Percentiles rank a stretch among this genome's conserved stretches.
phyloP scores from a whole-genome alignment of 768 basidiomycete genomes.

The Ephemerocybe angulata region DNA sequence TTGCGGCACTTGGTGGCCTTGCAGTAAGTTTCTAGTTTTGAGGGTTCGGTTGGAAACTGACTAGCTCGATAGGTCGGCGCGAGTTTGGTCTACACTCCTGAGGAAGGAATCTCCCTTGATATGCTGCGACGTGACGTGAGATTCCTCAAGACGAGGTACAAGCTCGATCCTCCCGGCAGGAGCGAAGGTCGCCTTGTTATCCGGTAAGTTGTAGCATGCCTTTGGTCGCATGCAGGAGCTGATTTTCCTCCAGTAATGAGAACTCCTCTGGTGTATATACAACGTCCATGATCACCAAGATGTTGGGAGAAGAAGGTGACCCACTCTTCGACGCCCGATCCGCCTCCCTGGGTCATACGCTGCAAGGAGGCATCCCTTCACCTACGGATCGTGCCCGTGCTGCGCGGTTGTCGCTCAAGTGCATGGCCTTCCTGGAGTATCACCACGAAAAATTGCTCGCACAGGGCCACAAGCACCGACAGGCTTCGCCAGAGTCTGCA shows the following conservation, averaged over 20 bases:
- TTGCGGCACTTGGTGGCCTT: conserved; percentile 92
- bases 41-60: not conserved
- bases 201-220: conserved; percentile 41
- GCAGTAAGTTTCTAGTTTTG: conserved; percentile 57
- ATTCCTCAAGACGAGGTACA: conserved; percentile 83
- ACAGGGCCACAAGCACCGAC: conserved; percentile 46
- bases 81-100: conserved; percentile 90
- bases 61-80: conserved; percentile 71
- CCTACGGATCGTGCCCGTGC: conserved; percentile 92
- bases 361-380: conserved; percentile 95
- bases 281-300: conserved; percentile 87
- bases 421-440: conserved; percentile 90
- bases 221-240: not conserved
- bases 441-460: conserved; percentile 58
- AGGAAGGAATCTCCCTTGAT: conserved; percentile 82
- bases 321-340: conserved; percentile 88
- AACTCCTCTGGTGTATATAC: conserved; percentile 83
- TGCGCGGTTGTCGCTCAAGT: conserved; percentile 83
- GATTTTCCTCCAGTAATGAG: conserved; percentile 62
- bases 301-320: conserved; percentile 94
- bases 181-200: conserved; percentile 93
- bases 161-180: conserved; percentile 82
- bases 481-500: conserved; percentile 62
- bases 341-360: conserved; percentile 94
- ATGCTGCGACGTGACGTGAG: conserved; percentile 78